phyloP scores from a whole-genome alignment of 306 rosid species.

The Cyclanthera cordifolia region DNA sequence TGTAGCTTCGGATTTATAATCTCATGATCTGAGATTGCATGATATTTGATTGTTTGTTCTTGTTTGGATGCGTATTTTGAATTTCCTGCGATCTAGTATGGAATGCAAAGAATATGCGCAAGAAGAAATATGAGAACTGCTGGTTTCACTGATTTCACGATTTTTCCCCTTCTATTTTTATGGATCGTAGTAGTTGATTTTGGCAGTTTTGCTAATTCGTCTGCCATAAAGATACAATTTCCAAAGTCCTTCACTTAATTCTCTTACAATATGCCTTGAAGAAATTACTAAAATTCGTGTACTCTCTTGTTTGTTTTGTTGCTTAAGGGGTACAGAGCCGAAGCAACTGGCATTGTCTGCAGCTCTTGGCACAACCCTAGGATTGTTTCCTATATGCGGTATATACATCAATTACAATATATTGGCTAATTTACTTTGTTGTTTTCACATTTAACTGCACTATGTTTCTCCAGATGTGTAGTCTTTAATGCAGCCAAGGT shows the following conservation, averaged over 20 bases:
- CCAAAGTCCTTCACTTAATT: background rate
- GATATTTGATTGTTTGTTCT: background rate
- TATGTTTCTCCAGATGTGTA: background rate
- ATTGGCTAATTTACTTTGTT: background rate
- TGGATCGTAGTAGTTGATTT: background rate
- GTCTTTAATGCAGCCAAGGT: background rate
- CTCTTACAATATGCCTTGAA: background rate
- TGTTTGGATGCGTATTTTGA: background rate
- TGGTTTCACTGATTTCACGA: background rate
- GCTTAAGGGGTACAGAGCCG: constrained; percentile 77
- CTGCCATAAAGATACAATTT: background rate
- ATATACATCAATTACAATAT: constrained; percentile 5
- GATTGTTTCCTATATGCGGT: constrained; percentile 84
- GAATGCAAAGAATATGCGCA: background rate
- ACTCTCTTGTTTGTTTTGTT: constrained; percentile 12
- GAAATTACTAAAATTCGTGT: background rate
- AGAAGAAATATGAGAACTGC: background rate
- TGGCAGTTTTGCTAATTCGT: background rate
- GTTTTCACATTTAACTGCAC: background rate
- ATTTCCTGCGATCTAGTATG: background rate
- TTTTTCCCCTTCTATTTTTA: background rate
- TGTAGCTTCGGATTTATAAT: background rate
- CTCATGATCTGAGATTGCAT: background rate
- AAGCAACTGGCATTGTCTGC: constrained; percentile 74
- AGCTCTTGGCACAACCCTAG: constrained; percentile 71